Base-by-base conservation (phyloP, 345 rosid genomes). In the Brassica carinata region DNA sequence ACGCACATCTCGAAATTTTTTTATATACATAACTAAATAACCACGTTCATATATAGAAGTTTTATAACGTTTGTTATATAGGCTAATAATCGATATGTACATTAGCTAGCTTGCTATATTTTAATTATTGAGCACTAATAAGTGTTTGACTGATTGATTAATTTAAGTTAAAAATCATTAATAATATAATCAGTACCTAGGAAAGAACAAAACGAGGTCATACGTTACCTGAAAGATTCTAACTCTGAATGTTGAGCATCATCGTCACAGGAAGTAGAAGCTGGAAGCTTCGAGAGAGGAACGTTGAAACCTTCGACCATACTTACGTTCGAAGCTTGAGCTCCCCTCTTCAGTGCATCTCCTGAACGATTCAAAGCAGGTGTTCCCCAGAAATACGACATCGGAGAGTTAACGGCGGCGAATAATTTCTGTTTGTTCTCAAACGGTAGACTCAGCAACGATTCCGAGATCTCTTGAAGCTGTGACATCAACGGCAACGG, bases 331-430 rank as follows among this genome's bases (percentile, higher is more conserved):
- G 81, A 78, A 29, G 63, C 82, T 70, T 43, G 58, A 53, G 79
- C 26, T n/a, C 79, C 84, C 7, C 79, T 78, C 8, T 67, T 48
- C 1, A 92, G 71, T 76, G 92, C 89, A 64, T 82, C 69, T 23
- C 98, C 96, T 0, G 93, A 84, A 2, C 84, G 86, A 26, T 89
- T 88, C 0, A 94, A 83, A 19, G 85, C 90, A 19, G 94, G 91
- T 13, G 93, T 89, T 48, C 97, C 98, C 92, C 93, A 90, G 27
- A 90, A 92, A 81, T 94, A 92, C 43, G 98, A 89, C 83, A 72
- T n/a, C 63, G 38, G 83, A 59, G 81, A 89, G 7, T 75, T 80
- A 69, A 80, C 76, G 79, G 72, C 64, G 19, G 74, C 66, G 45
- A 81, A 76, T 78, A 81, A 17, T 3, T 71, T 51, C 74, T 45